Evolutionary conservation across 2,329 filamentous ascomycete genomes (phyloP).

Genomic region (Metarhizium sp.): DNA sequence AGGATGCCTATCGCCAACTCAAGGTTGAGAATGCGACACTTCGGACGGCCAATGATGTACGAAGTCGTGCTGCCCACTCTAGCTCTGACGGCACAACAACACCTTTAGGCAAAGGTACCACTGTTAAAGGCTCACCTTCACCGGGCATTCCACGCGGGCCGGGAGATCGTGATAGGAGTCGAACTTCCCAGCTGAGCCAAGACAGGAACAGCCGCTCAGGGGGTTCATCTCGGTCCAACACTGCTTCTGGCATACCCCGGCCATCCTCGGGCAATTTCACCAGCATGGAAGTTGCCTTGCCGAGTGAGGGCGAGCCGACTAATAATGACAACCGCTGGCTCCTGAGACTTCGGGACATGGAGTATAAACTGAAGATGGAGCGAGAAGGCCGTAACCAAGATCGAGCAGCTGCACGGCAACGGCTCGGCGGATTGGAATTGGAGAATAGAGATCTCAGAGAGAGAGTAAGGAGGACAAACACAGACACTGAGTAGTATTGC

Average conservation of each 20-base stretch:
- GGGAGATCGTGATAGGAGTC: conserved; percentile 36
- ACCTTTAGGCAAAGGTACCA: conserved; percentile 11
- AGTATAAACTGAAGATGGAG: conserved; percentile 82
- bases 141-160: conserved; percentile 44
- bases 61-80: conserved; percentile 37
- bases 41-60: conserved; percentile 51
- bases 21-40: conserved; percentile 63
- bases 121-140: conserved; percentile 37
- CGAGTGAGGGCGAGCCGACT: conserved; percentile 14
- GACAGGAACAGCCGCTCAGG: conserved; percentile 21
- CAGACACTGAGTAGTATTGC: conserved; percentile 6
- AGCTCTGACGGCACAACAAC: conserved; percentile 25
- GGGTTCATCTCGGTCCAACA: conserved; percentile 19
- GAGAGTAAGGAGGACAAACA: conserved; percentile 39
- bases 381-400: conserved; percentile 79
- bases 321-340: conserved; percentile 67
- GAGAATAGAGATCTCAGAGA: conserved; percentile 64
- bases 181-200: conserved; percentile 21
- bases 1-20: conserved; percentile 52
- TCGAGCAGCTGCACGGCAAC: conserved; percentile 69
- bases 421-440: conserved; percentile 64
- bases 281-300: conserved; percentile 19
- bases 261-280: conserved; percentile 14
- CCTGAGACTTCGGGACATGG: conserved; percentile 75
- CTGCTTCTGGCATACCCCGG: conserved; percentile 16